Percentiles rank a stretch among this genome's conserved stretches.
These are phyloP conservation scores for Pythium vanterpoolii DNA, from an alignment of 352 stramenopile genomes.

Conservation along the genomic window DNA sequence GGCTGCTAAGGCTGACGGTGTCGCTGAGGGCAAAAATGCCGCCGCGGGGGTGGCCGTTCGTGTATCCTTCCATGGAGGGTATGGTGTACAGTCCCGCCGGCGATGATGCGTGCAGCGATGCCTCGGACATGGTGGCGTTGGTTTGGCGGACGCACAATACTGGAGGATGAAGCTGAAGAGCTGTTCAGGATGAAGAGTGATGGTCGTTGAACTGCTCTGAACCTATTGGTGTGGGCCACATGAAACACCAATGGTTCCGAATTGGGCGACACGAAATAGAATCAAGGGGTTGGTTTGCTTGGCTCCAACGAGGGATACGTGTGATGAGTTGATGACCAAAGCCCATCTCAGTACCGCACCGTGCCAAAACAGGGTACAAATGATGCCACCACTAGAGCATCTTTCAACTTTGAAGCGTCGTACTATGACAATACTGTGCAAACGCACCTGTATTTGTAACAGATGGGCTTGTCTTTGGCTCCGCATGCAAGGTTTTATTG, in stretches of 20 bases:
- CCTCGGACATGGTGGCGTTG: conserved; percentile 1
- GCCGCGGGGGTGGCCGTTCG: background rate
- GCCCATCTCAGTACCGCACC: background rate
- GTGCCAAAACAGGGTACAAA: background rate
- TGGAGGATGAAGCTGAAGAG: too few species aligned
- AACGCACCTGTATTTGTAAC: background rate
- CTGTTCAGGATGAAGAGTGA: background rate
- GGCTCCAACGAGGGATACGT: conserved; percentile 4
- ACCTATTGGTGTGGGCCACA: conserved; percentile 14
- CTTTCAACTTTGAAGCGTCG: background rate
- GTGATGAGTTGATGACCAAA: too few species aligned
- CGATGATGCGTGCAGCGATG: conserved; percentile 2
- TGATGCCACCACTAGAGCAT: background rate
- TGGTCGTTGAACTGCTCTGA: conserved; percentile 1
- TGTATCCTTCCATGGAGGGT: conserved; percentile 3
- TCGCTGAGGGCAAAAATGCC: conserved; percentile 10
- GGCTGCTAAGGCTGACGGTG: conserved; percentile 4
- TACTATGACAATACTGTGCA: background rate
- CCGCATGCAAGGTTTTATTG: background rate
- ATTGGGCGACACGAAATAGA: too few species aligned
- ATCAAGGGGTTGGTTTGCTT: too few species aligned
- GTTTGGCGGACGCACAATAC: too few species aligned
- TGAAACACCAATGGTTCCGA: background rate
- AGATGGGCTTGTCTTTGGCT: background rate
- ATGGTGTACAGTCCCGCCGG: background rate